Conservation (phyloP, 2,329 filamentous ascomycete genomes). For the Atkinsonella texensis region DNA sequence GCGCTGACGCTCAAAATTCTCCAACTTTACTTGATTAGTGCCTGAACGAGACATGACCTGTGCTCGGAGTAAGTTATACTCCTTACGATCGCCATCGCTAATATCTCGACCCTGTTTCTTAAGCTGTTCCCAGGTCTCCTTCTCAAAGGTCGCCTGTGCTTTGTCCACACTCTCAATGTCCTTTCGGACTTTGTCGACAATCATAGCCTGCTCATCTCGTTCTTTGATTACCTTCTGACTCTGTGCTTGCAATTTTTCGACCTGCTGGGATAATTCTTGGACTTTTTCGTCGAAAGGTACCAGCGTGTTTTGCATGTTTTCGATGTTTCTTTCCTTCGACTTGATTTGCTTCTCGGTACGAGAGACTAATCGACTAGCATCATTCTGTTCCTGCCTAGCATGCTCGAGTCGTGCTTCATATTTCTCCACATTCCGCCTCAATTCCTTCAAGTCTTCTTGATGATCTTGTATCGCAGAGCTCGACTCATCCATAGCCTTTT, state of each 20-base stretch:
- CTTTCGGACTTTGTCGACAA: conserved; percentile 64
- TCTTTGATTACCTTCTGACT: conserved; percentile 65
- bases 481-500: conserved; percentile 85
- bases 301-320: conserved; percentile 73
- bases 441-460: conserved; percentile 89
- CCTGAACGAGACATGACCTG: conserved; percentile 78
- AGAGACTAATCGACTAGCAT: conserved; percentile 61
- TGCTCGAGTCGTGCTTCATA: conserved; percentile 71
- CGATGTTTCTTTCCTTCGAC: conserved; percentile 72
- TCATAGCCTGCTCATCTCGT: conserved; percentile 55
- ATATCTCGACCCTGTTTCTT: conserved; percentile 80
- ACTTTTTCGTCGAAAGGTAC: conserved; percentile 92
- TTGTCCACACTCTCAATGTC: conserved; percentile 78
- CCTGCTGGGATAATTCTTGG: conserved; percentile 58
- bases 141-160: conserved; percentile 78
- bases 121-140: conserved; percentile 72
- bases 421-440: conserved; percentile 74
- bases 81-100: conserved; percentile 73
- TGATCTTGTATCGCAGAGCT: conserved; percentile 83
- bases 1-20: conserved; percentile 75
- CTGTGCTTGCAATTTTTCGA: conserved; percentile 54
- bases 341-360: conserved; percentile 81
- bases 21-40: conserved; percentile 67
- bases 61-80: conserved; percentile 74
- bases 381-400: conserved; percentile 71